Evolutionary conservation across 805 yeast genomes (phyloP).

Genomic region (Kuraishia hungarica): DNA sequence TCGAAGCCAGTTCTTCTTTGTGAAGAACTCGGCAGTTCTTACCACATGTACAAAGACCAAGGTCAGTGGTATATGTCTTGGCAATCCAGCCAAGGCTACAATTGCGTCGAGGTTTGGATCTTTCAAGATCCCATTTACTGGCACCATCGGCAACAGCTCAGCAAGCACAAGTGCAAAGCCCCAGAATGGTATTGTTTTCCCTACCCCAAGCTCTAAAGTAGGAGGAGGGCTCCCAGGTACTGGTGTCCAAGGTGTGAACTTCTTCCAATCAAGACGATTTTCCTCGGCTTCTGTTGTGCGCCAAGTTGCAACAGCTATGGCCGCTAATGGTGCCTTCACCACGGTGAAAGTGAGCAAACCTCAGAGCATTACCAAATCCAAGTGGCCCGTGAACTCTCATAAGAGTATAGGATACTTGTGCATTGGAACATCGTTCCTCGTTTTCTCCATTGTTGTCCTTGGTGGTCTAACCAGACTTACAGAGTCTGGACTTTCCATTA

Average conservation of each 20-base stretch:
- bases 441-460: slow-evolving; percentile 90
- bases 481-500: slow-evolving; percentile 91
- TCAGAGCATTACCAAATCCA: slow-evolving; percentile 10
- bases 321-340: neutral
- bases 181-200: neutral
- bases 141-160: neutral
- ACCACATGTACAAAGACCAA: slow-evolving; percentile 15
- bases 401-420: slow-evolving; percentile 80
- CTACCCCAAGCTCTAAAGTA: neutral
- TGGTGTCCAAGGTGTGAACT: neutral
- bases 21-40: slow-evolving; percentile 41
- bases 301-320: neutral
- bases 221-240: neutral
- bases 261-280: neutral
- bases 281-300: neutral
- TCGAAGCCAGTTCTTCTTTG: slow-evolving; percentile 49
- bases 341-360: neutral
- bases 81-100: neutral
- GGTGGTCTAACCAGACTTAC: slow-evolving; percentile 96
- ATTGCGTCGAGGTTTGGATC: slow-evolving; percentile 11
- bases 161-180: neutral
- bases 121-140: neutral
- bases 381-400: slow-evolving; percentile 37
- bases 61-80: neutral
- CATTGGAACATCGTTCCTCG: slow-evolving; percentile 76